Percentiles rank a stretch among this genome's conserved stretches.
phyloP scores from a whole-genome alignment of 805 yeast species.

The Kregervanrija pseudodelftensis region DNA sequence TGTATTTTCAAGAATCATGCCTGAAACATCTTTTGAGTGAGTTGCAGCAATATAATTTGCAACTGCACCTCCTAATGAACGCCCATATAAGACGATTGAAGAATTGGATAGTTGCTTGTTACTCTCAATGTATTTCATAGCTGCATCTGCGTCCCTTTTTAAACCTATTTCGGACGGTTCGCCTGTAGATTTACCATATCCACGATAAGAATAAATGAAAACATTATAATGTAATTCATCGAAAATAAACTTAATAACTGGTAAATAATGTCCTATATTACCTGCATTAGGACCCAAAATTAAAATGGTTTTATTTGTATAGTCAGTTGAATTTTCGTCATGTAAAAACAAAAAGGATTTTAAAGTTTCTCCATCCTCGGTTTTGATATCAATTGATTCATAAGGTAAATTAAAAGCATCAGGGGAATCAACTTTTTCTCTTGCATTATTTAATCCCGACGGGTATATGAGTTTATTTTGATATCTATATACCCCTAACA shows the following conservation, averaged over 20 bases:
- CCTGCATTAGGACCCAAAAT: conserved; percentile 92
- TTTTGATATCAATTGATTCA: conserved; percentile 51
- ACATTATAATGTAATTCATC: conserved; percentile 63
- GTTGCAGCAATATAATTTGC: conserved; percentile 73
- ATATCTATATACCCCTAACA: conserved; percentile 49
- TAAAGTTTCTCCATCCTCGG: conserved; percentile 63
- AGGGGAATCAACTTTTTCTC: conserved; percentile 70
- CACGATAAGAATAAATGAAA: conserved; percentile 80
- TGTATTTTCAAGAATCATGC: conserved; percentile 78
- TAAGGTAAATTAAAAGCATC: conserved; percentile 59
- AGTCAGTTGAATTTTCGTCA: conserved; percentile 29
- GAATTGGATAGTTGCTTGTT: conserved; percentile 48
- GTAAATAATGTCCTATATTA: conserved; percentile 85
- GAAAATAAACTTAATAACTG: conserved; percentile 67
- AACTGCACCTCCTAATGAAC: conserved; percentile 94
- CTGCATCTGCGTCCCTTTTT: conserved; percentile 73
- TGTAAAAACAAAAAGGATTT: conserved; percentile 59
- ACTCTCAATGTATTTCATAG: conserved; percentile 47
- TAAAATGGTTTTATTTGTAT: conserved; percentile 61
- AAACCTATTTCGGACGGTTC: conserved; percentile 69
- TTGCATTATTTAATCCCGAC: conserved; percentile 67
- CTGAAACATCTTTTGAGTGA: conserved; percentile 34
- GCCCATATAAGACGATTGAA: conserved; percentile 66
- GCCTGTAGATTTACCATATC: conserved; percentile 82
- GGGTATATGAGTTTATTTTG: conserved; percentile 65